Evolutionary conservation across 1,284 basidiomycete species (phyloP), one percentile per base, ranked within the genome.

Genomic region (Cutaneotrichosporon sp.): DNA sequence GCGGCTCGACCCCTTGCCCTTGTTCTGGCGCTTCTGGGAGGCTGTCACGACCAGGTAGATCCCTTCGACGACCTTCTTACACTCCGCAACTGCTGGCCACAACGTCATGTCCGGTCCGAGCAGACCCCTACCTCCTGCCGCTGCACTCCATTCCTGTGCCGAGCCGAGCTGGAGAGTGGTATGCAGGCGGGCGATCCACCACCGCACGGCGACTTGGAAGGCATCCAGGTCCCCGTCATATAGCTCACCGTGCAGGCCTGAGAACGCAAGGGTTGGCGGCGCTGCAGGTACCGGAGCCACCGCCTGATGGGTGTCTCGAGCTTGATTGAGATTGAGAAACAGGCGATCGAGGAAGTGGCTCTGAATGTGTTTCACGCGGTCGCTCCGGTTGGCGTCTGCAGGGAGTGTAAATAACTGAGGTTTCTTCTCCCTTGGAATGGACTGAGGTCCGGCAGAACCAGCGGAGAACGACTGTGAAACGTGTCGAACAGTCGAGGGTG

Each of bases 141-240:
- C n/a, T 2, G 50, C 58, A 50, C 68, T 72, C 73, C 71, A 73
- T 8, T 62, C 68, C 56, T 72, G 62, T 2, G 67, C 71, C 13
- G 56, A 62, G 4, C 73, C 73, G 22, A 70, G 53, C 21, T 69
- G 65, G 18, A 73, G 50, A 21, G 62, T 30, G n/a, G 68, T 67
- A 47, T 74, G 70, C 4, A 73, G 57, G 16, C 74, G 64, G 1
- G 68, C 61, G 31, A 75, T 58, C 67, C 72, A 76, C 62, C 73
- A 78, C 6, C 75, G 68, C 18, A 73, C 5, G 9, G 71, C 69
- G 5, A 71, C 67, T 6, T 36, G n/a, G 51, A 76, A 72, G 0
- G 46, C 66, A 3, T 66, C 65, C n/a, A 57, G 21, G 11, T 49
- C 38, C 8, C n/a, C 18, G 9, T 46, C 36, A 32, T 68, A 74